Conservation (phyloP, 768 basidiomycete species). For the Lyophyllum shimeji region DNA sequence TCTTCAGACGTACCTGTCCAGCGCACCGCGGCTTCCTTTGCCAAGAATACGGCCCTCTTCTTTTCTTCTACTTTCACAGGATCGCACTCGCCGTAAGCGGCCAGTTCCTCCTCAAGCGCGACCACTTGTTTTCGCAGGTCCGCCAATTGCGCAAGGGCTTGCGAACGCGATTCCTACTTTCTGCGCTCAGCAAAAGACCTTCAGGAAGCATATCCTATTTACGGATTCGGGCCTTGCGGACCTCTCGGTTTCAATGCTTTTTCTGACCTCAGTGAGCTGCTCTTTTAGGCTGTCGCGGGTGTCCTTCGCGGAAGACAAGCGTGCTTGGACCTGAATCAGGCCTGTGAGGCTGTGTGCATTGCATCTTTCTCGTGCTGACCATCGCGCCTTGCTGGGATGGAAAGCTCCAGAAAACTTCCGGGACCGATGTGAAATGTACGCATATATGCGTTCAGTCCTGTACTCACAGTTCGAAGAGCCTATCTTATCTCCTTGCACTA, state of each 20-base stretch:
- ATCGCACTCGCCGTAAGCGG: slow-evolving; percentile 81
- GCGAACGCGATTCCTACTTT: slow-evolving; percentile 55
- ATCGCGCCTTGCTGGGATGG: slow-evolving; percentile 83
- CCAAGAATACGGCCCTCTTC: slow-evolving; percentile 67
- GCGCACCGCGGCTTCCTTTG: slow-evolving; percentile 79
- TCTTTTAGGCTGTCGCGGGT: slow-evolving; percentile 36
- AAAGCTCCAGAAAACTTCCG: slow-evolving; percentile 91
- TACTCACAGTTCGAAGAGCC: slow-evolving; percentile 88
- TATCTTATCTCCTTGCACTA: slow-evolving; percentile 89
- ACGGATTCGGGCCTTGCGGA: slow-evolving; percentile 60
- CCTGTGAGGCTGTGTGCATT: not conserved
- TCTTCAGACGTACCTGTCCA: slow-evolving; percentile 75
- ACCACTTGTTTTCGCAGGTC: slow-evolving; percentile 47
- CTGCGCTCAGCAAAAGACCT: slow-evolving; percentile 4
- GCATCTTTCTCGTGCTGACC: slow-evolving; percentile 34
- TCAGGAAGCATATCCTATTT: slow-evolving; percentile 17
- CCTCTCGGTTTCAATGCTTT: slow-evolving; percentile 50
- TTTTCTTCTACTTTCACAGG: slow-evolving; percentile 80
- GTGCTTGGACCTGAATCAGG: slow-evolving; percentile 52
- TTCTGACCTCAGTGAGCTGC: slow-evolving; percentile 51
- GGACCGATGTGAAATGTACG: slow-evolving; percentile 7
- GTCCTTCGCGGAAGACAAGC: slow-evolving; percentile 51
- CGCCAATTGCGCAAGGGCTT: slow-evolving; percentile 49
- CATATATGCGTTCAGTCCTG: slow-evolving; percentile 18
- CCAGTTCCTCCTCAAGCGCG: slow-evolving; percentile 65